Base-by-base conservation (phyloP, 1,284 basidiomycete genomes). In the Termitomyces sp. region DNA sequence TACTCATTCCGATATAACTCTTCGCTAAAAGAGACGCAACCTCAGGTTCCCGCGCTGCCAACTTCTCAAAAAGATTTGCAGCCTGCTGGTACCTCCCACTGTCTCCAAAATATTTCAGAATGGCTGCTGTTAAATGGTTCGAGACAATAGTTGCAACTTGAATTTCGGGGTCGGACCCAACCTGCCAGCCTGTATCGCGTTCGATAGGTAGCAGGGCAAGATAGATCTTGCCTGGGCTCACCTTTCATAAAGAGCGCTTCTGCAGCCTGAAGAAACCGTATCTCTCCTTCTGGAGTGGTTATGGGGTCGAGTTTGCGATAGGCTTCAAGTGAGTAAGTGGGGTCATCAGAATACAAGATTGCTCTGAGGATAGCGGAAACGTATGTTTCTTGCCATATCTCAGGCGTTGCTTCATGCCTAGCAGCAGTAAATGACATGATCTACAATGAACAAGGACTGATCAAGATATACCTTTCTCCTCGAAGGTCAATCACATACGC, bases 81-180 rank as follows among this genome's bases (percentile, higher is more conserved):
- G 92, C 92, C 48, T 85, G 90, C 54, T 95, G 88, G 62, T 81
- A 94, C 50, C 96, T 79, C 52, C 88, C 93, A 55, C 91, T 87
- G 64, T 96, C 92, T 10, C 94, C 92, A 68, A 99, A 99, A 72
- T 98, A 98, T 69, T 98, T 98, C 78, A 98, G 83, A 63, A 98
- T 84, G 0, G 91, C 96, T 3, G 93, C 89, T 0, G 94, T 96
- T 12, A 99, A 80, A 68, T 99, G 96, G 69, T 99, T 99, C 36
- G 92, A 94, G 5, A 98, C 93, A n/a, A 95, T 82, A 0, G 95
- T 98, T 0, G 96, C 96, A 19, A 99, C 96, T 69, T 99, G 97
- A 34, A 98, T 95, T 71, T 99, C 97, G 0, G 96, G 96, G 63
- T 98, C 96, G 0, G 94, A 98, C 2, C 96, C 96, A 1, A 98